Base-by-base conservation (phyloP, 2,329 filamentous ascomycete genomes). In the Ophiostoma piceae region DNA sequence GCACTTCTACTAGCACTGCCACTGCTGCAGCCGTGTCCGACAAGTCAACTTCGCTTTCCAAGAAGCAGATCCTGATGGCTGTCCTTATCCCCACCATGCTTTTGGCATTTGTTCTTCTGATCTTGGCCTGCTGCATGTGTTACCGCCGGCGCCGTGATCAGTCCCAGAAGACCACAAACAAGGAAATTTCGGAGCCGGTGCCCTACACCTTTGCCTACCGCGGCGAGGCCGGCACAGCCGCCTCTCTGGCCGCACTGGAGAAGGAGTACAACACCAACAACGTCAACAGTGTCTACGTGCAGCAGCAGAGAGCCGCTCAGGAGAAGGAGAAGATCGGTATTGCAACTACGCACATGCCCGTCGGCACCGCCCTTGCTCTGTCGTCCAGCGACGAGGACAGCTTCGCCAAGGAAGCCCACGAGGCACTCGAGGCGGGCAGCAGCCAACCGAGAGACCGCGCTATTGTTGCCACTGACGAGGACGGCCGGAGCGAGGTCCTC, bases 31-130 rank as follows among this genome's bases (percentile, higher is more conserved):
- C 68, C 1, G 41, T 51, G 12, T 51, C 71, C 3, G 11, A 39
- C 5, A 32, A 35, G 8, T 57, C 70, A 14, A 35, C 67, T 1
- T 26, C 66, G 12, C 66, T 66, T 8, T 70, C 72, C 0, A 67
- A 66, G 9, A 67, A 47, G 29, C 75, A 78, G 3, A 78, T 83
- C 29, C 75, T 84, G 6, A 74, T 83, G 16, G 82, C 81, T 0
- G 79, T 81, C 2, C 77, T 84, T 2, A 75, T 84, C 2, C 82
- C 82, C 0, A 75, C 81, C 22, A 71, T 82, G 2, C 73, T 84
- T 16, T 72, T 83, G 0, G 74, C 78, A 26, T 69, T 80, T 12
- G 72, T 78, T 0, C 71, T 80, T 4, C 71, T 79, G 9, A 72
- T 79, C 22, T 74, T 78, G 1, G 68, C 70, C 0, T 60, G 41